Conservation (phyloP, 2,329 filamentous ascomycete genomes). For the Karstenula rhodostoma region DNA sequence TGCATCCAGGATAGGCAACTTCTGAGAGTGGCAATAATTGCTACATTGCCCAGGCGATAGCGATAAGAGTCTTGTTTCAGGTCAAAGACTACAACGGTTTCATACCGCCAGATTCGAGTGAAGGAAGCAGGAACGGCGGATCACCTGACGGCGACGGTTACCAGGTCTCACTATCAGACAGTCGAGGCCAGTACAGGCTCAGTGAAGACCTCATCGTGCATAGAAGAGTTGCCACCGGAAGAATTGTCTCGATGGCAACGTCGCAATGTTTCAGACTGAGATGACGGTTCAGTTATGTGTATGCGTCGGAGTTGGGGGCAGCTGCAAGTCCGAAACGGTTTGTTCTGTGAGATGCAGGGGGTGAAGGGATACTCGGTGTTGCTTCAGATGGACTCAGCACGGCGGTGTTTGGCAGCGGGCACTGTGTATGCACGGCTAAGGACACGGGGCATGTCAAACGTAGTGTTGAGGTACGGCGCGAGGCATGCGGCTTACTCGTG, state of each 20-base stretch:
- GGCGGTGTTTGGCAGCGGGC: slow-evolving; percentile 6
- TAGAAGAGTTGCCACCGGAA: slow-evolving; percentile 3
- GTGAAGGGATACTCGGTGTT: slow-evolving; percentile 3
- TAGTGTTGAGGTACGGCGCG: slow-evolving; percentile 9
- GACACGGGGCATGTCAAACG: slow-evolving; percentile 12
- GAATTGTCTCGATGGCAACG: slow-evolving; percentile 3
- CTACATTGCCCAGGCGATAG: not conserved
- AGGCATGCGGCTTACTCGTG: slow-evolving; percentile 14
- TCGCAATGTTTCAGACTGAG: slow-evolving; percentile 14
- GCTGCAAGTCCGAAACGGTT: slow-evolving; percentile 14
- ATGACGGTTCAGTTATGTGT: slow-evolving; percentile 9
- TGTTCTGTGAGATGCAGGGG: slow-evolving; percentile 12
- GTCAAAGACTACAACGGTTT: not conserved
- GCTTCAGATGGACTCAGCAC: slow-evolving; percentile 7
- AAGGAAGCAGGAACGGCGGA: not conserved
- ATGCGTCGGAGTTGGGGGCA: not conserved
- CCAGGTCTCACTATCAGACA: not conserved
- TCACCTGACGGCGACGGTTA: slow-evolving; percentile 5
- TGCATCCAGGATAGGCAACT: not conserved
- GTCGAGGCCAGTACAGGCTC: not conserved
- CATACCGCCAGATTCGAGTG: not conserved
- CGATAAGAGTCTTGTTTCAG: not conserved
- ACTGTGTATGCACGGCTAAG: slow-evolving; percentile 11
- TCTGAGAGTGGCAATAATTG: not conserved
- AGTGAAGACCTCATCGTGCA: not conserved